Base-by-base conservation (phyloP, 1,139 yeast genomes). In the Dujonia santamariae region DNA sequence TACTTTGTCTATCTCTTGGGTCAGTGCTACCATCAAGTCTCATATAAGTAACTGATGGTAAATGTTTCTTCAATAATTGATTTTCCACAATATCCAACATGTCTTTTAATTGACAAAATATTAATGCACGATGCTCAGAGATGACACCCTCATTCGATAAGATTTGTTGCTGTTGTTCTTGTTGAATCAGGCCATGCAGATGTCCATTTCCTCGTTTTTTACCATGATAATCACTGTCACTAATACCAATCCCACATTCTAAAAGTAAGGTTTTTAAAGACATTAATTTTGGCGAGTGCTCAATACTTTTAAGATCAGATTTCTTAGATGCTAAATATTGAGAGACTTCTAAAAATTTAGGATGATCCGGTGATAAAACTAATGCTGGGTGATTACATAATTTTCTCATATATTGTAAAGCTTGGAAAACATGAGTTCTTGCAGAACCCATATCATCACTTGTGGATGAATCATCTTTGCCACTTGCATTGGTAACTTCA, bases 81-180 rank as follows among this genome's bases (percentile, higher is more conserved):
- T 82, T 80, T 56, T 94, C 98, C 31, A 94, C 96, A 70, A 92
- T 85, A 53, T 94, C 97, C 47, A 94, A 71, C 99, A 94, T 94
- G 53, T 94, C 98, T 56, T 92, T 92, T 61, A 92, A 72, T 56
- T 94, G 99, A 62, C 97, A 94, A 60, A 94, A 94, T 36, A 94
- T 83, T 47, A 94, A 75, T 1, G 96, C 98, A 42, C 99, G 76
- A 58, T 94, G 99, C 51, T 88, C 97, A 29, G 96, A 83, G 44
- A 92, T 92, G 14, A 90, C 96, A 13, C 81, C 86, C 26, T 80
- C 80, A 2, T 75, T 58, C 7, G 75, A 53, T 6, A 73, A 57
- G 31, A 67, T 58, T 36, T 67, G 69, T 27, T 52, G 55, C 34
- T 53, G 56, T 17, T 29, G 26, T n/a, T n/a, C 21, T n/a, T 27